phyloP scores from a whole-genome alignment of 306 rosid genomes.

The Trichosanthes cucumerina region DNA sequence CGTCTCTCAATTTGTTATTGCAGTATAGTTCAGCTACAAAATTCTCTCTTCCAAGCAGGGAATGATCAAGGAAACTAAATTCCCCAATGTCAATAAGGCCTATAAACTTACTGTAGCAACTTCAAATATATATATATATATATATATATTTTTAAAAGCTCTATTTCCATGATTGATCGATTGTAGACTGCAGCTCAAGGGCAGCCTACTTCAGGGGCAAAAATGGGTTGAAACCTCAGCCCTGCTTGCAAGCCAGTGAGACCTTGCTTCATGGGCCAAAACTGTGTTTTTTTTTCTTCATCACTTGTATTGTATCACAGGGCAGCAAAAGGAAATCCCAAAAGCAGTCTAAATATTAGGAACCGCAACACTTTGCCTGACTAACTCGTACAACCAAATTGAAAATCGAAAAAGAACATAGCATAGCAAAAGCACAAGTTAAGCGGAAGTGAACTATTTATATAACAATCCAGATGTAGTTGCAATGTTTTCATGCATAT shows the following conservation, averaged over 20 bases:
- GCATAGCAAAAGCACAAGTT: neutral
- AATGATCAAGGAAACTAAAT: neutral
- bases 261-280: neutral
- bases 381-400: neutral
- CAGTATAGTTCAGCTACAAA: neutral
- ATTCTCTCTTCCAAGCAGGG: neutral
- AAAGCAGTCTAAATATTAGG: neutral
- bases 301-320: neutral
- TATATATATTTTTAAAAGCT: neutral
- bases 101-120: neutral
- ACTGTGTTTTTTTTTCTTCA: neutral
- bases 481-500: neutral
- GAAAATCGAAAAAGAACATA: neutral
- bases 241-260: neutral
- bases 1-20: neutral
- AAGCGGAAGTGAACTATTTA: neutral
- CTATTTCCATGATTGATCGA: neutral
- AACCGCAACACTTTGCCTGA: neutral
- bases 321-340: neutral
- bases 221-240: neutral
- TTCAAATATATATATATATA: neutral
- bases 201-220: neutral
- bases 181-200: neutral
- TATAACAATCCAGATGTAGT: neutral
- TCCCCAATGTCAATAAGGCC: neutral